Conservation (phyloP, 176 grass and related monocot species). For the Themeda triandra region DNA sequence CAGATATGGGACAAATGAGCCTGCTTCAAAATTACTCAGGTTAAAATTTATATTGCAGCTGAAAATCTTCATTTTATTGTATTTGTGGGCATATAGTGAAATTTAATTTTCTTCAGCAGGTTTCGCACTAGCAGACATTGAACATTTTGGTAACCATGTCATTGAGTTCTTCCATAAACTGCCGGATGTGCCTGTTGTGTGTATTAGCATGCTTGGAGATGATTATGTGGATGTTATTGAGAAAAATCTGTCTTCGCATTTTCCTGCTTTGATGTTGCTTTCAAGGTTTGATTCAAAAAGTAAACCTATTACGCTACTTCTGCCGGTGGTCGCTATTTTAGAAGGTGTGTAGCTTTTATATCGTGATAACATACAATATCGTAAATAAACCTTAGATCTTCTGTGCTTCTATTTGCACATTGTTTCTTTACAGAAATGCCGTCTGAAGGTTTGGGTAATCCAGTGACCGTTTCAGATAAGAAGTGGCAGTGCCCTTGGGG, state of each 20-base stretch:
- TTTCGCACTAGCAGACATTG: constrained; percentile 39
- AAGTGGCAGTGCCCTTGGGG: constrained; percentile 85
- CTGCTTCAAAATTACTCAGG: constrained; percentile 41
- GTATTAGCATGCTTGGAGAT: constrained; percentile 80
- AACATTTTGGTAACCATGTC: constrained; percentile 64
- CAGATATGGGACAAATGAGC: constrained; percentile 8
- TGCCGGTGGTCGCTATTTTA: constrained; percentile 51
- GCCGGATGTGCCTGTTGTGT: constrained; percentile 65
- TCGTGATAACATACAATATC: neutral
- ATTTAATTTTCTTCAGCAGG: constrained; percentile 31
- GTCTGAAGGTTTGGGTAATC: constrained; percentile 27
- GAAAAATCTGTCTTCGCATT: constrained; percentile 52
- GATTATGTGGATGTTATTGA: constrained; percentile 59
- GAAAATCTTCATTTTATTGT: constrained; percentile 20
- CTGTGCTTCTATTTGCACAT: constrained; percentile 7
- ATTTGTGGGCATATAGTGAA: neutral
- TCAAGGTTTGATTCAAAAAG: constrained; percentile 71
- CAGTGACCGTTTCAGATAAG: constrained; percentile 23
- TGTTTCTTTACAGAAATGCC: constrained; percentile 48
- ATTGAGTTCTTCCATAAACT: constrained; percentile 62
- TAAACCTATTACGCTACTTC: constrained; percentile 68
- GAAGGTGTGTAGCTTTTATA: constrained; percentile 34
- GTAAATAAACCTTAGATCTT: constrained; percentile 22
- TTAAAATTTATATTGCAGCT: constrained; percentile 29
- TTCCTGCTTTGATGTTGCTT: constrained; percentile 74